Conservation (phyloP, 805 yeast species). For the Monosporozyma servazzii region DNA sequence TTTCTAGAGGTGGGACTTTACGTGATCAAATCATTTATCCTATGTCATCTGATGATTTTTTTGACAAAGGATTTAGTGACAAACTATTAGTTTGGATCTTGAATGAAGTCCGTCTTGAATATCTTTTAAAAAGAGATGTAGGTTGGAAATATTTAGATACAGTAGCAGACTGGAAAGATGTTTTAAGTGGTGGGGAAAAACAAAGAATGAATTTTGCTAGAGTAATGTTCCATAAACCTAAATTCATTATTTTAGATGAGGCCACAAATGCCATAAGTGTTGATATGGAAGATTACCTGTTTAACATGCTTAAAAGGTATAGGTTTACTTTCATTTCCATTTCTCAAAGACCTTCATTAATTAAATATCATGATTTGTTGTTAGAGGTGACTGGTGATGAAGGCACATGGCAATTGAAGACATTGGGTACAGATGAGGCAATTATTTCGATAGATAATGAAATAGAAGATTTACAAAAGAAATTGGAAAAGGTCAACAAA, state of each 20-base stretch:
- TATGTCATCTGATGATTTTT: constrained; percentile 64
- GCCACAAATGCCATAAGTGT: constrained; percentile 89
- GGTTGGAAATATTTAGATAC: constrained; percentile 40
- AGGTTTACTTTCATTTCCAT: constrained; percentile 73
- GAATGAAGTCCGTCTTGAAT: constrained; percentile 70
- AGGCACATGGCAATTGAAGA: constrained; percentile 52
- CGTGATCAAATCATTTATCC: constrained; percentile 92
- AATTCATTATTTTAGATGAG: constrained; percentile 79
- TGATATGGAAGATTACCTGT: constrained; percentile 81
- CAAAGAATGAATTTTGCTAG: constrained; percentile 87
- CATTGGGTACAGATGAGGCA: constrained; percentile 56
- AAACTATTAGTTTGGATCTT: constrained; percentile 57
- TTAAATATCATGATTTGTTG: constrained; percentile 74
- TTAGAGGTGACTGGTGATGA: constrained; percentile 56
- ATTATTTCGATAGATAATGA: constrained; percentile 65
- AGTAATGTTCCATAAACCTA: constrained; percentile 68
- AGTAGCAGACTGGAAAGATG: constrained; percentile 71
- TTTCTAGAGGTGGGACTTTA: constrained; percentile 64
- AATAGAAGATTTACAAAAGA: constrained; percentile 53
- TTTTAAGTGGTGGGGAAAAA: constrained; percentile 94
- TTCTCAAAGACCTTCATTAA: constrained; percentile 72
- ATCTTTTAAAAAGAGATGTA: constrained; percentile 57
- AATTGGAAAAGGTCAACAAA: constrained; percentile 47
- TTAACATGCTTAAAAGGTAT: constrained; percentile 61
- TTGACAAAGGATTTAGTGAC: constrained; percentile 62